These are phyloP conservation scores for Oryza australiensis DNA, from an alignment of 176 grass and related monocot species.

Conservation along the genomic window DNA sequence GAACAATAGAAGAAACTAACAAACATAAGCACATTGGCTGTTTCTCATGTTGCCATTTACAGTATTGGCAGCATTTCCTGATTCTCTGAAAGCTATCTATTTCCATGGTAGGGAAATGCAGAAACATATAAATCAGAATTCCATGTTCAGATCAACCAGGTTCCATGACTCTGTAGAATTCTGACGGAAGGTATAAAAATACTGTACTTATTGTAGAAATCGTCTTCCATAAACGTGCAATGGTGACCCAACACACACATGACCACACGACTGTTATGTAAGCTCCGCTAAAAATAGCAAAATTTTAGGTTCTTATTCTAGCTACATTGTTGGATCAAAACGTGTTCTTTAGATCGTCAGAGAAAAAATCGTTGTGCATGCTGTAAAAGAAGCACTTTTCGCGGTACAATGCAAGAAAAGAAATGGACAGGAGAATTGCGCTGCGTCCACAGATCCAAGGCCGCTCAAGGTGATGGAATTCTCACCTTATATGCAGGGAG, in stretches of 20 bases:
- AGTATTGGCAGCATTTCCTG: not conserved
- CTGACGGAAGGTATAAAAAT: not conserved
- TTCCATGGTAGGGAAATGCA: conserved; percentile 19
- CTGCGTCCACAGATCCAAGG: conserved; percentile 31
- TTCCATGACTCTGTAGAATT: conserved; percentile 15
- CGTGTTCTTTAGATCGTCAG: not conserved
- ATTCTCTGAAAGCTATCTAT: conserved; percentile 16
- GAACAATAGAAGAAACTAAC: not conserved
- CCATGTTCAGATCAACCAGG: conserved; percentile 25
- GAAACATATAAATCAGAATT: conserved; percentile 19
- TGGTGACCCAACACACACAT: conserved; percentile 11
- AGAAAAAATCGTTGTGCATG: not conserved
- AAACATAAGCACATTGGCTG: conserved; percentile 21
- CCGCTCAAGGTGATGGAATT: not conserved
- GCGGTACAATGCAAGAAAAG: not conserved
- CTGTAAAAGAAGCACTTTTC: not conserved
- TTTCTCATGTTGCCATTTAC: conserved; percentile 7
- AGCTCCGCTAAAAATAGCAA: conserved; percentile 51
- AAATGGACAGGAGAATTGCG: not conserved
- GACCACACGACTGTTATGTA: conserved; percentile 27
- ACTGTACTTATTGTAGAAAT: conserved; percentile 16
- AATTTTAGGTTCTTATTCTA: conserved; percentile 9
- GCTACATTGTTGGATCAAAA: conserved; percentile 24
- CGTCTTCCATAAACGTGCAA: conserved; percentile 7
- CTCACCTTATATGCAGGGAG: conserved; percentile 70